A percentile compares a stretch with the other conserved stretches of the same genome.
Evolutionary conservation across 83 land plant species (phyloP).

Genomic region (Picea abies): DNA sequence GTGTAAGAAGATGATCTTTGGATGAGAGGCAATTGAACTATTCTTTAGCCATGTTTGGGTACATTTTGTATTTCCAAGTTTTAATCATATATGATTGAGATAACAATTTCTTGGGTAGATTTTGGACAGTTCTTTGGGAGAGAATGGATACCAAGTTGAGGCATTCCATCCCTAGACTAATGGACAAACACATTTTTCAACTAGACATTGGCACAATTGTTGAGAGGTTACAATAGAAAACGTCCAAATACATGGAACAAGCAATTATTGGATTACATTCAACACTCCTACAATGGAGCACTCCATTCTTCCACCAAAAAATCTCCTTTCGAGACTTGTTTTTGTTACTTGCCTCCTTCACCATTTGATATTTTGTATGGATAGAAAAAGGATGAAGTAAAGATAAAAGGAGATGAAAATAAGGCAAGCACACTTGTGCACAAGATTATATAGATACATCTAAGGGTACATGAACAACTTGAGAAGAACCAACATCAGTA

Average conservation of each 20-base stretch:
- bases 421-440: not conserved
- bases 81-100: not conserved
- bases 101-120: not conserved
- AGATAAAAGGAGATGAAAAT: not conserved
- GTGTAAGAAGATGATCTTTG: not conserved
- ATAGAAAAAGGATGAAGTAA: not conserved
- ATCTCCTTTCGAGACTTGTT: not conserved
- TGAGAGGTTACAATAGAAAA: not conserved
- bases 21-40: not conserved
- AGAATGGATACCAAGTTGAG: too few species aligned
- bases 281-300: not conserved
- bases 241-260: not conserved
- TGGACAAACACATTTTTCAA: not conserved
- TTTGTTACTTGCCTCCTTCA: not conserved
- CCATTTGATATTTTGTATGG: not conserved
- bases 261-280: not conserved
- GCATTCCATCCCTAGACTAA: not conserved
- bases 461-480: not conserved
- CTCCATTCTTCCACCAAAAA: not conserved
- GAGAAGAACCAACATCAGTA: not conserved
- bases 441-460: not conserved
- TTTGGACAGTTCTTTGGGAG: not conserved
- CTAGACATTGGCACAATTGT: not conserved
- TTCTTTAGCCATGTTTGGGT: too few species aligned
- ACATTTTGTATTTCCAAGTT: not conserved